Evolutionary conservation across 1,284 basidiomycete species (phyloP).

Genomic region (Ustilago lituana): DNA sequence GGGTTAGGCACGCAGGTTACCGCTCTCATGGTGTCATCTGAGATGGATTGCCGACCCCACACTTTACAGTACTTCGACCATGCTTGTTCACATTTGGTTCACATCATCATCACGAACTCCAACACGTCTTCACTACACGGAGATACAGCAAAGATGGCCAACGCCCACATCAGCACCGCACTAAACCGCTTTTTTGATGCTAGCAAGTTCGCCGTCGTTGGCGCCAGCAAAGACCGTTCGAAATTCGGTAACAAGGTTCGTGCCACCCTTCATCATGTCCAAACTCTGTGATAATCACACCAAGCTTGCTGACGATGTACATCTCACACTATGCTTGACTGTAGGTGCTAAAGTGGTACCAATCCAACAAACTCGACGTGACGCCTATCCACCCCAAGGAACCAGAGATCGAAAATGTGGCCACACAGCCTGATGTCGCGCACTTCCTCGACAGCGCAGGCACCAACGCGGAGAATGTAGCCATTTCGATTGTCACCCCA

Average conservation of each 20-base stretch:
- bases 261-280: too few species aligned
- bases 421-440: slow-evolving; percentile 28
- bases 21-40: neutral
- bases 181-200: slow-evolving; percentile 55
- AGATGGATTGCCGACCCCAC: slow-evolving; percentile 4
- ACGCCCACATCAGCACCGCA: slow-evolving; percentile 34
- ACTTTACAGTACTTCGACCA: neutral
- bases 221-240: slow-evolving; percentile 57
- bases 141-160: slow-evolving; percentile 17
- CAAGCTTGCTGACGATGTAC: too few species aligned
- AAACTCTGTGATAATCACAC: too few species aligned
- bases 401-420: slow-evolving; percentile 45
- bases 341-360: slow-evolving; percentile 64
- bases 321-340: too few species aligned
- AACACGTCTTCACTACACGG: too few species aligned
- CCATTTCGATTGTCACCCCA: slow-evolving; percentile 63
- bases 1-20: too few species aligned
- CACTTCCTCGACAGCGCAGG: slow-evolving; percentile 23
- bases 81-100: neutral
- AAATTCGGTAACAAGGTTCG: slow-evolving; percentile 64
- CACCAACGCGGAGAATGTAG: slow-evolving; percentile 30
- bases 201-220: slow-evolving; percentile 56
- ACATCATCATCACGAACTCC: slow-evolving; percentile 2
- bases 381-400: slow-evolving; percentile 62
- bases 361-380: slow-evolving; percentile 44